These are phyloP conservation scores for Colletotrichum sp. DNA, from an alignment of 2,329 filamentous ascomycete genomes.

Conservation along the genomic window DNA sequence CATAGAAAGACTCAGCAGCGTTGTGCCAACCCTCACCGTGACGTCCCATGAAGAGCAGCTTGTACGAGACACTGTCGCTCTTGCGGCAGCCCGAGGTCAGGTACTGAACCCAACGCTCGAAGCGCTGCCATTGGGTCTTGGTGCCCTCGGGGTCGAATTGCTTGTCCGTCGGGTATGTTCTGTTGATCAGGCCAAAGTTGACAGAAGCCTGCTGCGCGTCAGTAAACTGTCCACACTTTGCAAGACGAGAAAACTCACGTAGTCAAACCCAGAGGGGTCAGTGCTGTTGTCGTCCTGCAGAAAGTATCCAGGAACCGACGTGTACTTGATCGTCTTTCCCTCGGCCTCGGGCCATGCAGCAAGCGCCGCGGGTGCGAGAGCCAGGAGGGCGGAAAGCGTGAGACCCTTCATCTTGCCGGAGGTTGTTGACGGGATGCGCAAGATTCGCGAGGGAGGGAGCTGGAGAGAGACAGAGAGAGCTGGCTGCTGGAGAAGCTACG, in stretches of 20 bases:
- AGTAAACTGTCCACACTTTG: background rate
- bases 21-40: conserved; percentile 74
- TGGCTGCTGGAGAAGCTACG: background rate
- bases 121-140: conserved; percentile 69
- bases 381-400: conserved; percentile 31
- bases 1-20: conserved; percentile 68
- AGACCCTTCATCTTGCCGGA: conserved; percentile 38
- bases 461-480: background rate
- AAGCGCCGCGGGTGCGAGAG: conserved; percentile 30
- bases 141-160: conserved; percentile 39
- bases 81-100: conserved; percentile 50
- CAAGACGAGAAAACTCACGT: conserved; percentile 48
- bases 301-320: conserved; percentile 66
- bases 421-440: background rate
- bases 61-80: conserved; percentile 60
- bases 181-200: conserved; percentile 72
- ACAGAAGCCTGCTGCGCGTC: conserved; percentile 49
- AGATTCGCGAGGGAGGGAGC: background rate
- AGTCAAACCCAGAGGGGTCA: conserved; percentile 64
- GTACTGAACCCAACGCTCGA: conserved; percentile 59
- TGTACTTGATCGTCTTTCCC: conserved; percentile 59
- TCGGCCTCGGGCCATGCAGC: conserved; percentile 36
- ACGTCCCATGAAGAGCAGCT: conserved; percentile 71
- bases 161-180: conserved; percentile 62
- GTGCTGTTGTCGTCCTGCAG: conserved; percentile 66